phyloP scores from a whole-genome alignment of 2,329 filamentous ascomycete species.

The Fusarium duplospermum region DNA sequence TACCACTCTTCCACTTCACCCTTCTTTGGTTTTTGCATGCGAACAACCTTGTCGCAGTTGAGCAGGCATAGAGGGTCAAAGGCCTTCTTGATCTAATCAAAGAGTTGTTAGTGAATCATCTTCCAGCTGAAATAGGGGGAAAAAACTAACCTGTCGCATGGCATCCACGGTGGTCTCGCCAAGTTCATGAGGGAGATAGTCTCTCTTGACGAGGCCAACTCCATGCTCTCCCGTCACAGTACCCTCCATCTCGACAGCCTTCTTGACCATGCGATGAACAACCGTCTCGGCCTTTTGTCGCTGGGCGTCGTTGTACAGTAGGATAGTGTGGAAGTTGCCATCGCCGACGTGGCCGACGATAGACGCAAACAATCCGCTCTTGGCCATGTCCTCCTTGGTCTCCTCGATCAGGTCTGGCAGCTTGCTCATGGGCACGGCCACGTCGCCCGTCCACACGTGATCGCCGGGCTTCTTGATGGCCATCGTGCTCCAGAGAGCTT shows the following conservation, averaged over 20 bases:
- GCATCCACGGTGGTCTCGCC: slow-evolving; percentile 80
- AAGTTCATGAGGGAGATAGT: slow-evolving; percentile 83
- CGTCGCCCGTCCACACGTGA: slow-evolving; percentile 86
- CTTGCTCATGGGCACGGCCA: slow-evolving; percentile 82
- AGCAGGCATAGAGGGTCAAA: slow-evolving; percentile 80
- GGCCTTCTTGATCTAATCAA: slow-evolving; percentile 78
- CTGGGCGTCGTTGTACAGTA: slow-evolving; percentile 74
- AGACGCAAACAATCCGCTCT: slow-evolving; percentile 57
- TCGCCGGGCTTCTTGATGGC: slow-evolving; percentile 73
- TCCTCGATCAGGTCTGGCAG: slow-evolving; percentile 82
- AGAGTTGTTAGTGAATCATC: neutral
- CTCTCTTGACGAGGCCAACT: slow-evolving; percentile 84
- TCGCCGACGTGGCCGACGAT: slow-evolving; percentile 81
- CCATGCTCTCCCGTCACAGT: slow-evolving; percentile 91
- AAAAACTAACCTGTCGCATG: slow-evolving; percentile 78
- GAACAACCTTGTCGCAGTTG: slow-evolving; percentile 77
- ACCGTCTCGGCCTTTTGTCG: slow-evolving; percentile 74
- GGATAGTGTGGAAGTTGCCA: slow-evolving; percentile 80
- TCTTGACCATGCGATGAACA: slow-evolving; percentile 87
- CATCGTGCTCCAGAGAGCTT: slow-evolving; percentile 85
- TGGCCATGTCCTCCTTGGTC: slow-evolving; percentile 63
- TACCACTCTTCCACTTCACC: slow-evolving; percentile 61
- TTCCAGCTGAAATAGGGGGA: neutral
- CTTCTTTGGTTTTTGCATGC: slow-evolving; percentile 63
- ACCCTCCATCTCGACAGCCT: slow-evolving; percentile 85